Conservation (phyloP, 768 basidiomycete species). For the Lepiota venenata region DNA sequence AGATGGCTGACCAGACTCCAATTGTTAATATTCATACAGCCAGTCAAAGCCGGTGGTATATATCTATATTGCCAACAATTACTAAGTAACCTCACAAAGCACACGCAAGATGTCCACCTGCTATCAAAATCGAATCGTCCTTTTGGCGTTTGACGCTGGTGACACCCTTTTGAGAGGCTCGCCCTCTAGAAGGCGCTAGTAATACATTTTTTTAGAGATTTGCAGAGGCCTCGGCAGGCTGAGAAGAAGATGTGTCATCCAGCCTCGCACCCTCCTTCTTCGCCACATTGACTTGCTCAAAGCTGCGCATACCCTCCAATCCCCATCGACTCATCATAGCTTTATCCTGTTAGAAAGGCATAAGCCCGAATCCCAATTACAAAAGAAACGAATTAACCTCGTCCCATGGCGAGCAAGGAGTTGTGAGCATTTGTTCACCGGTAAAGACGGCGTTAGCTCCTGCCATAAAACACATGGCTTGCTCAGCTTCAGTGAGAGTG, state of each 20-base stretch:
- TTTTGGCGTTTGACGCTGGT: no score
- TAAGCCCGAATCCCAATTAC: slow-evolving; percentile 10
- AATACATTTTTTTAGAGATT: neutral
- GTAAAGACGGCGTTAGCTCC: slow-evolving; percentile 98
- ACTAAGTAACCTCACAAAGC: no score
- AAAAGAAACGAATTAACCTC: slow-evolving; percentile 46
- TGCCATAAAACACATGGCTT: slow-evolving; percentile 98
- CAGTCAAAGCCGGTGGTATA: no score
- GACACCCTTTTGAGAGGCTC: neutral
- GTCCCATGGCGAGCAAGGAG: slow-evolving; percentile 97
- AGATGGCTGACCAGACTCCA: no score
- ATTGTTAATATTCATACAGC: no score
- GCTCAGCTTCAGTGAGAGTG: slow-evolving; percentile 84
- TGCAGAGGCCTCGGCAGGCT: neutral
- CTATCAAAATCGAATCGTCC: no score
- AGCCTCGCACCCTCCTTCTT: slow-evolving; percentile 44
- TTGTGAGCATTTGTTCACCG: slow-evolving; percentile 97
- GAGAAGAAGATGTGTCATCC: slow-evolving; percentile 7
- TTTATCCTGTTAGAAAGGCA: slow-evolving; percentile 60
- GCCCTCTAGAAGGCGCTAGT: neutral
- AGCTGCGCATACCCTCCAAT: slow-evolving; percentile 85
- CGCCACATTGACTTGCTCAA: slow-evolving; percentile 67
- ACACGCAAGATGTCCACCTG: no score
- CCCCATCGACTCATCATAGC: slow-evolving; percentile 94
- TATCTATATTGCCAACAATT: no score